Evolutionary conservation across 2,329 filamentous ascomycete genomes (phyloP).

Genomic region (Claviceps sorghi): DNA sequence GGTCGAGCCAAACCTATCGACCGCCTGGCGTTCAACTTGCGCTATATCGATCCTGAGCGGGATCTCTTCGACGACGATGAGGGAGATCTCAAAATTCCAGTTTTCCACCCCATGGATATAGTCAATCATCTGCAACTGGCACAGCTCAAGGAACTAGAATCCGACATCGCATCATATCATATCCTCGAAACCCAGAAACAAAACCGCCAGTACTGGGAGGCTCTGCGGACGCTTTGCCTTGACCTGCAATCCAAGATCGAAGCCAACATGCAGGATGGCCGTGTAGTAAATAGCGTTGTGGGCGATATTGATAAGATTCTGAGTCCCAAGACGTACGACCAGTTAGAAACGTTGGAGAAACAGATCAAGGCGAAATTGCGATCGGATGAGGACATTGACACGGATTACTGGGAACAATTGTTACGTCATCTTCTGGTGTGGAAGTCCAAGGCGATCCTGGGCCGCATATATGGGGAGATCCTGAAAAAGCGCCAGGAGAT

Average conservation of each 20-base stretch:
- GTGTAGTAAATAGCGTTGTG: constrained; percentile 68
- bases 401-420: constrained; percentile 94
- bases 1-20: constrained; percentile 85
- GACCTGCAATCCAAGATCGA: constrained; percentile 56
- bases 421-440: constrained; percentile 72
- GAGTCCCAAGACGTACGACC: constrained; percentile 68
- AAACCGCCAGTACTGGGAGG: constrained; percentile 86
- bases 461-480: constrained; percentile 63
- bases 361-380: constrained; percentile 78
- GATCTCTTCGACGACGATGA: constrained; percentile 79
- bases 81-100: constrained; percentile 54
- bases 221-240: constrained; percentile 69
- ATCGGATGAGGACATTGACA: constrained; percentile 84
- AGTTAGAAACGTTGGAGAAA: constrained; percentile 72
- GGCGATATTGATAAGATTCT: constrained; percentile 81
- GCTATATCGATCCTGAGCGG: constrained; percentile 72
- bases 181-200: constrained; percentile 62
- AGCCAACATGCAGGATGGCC: constrained; percentile 47
- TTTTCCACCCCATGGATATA: constrained; percentile 68
- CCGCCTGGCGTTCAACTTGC: constrained; percentile 79
- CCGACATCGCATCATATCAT: constrained; percentile 68
- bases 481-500: constrained; percentile 11
- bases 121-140: constrained; percentile 55
- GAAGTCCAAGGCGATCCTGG: constrained; percentile 80
- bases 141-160: constrained; percentile 61